These are phyloP conservation scores for Achlya hypogyna DNA, from an alignment of 352 stramenopile genomes.

Conservation along the genomic window DNA sequence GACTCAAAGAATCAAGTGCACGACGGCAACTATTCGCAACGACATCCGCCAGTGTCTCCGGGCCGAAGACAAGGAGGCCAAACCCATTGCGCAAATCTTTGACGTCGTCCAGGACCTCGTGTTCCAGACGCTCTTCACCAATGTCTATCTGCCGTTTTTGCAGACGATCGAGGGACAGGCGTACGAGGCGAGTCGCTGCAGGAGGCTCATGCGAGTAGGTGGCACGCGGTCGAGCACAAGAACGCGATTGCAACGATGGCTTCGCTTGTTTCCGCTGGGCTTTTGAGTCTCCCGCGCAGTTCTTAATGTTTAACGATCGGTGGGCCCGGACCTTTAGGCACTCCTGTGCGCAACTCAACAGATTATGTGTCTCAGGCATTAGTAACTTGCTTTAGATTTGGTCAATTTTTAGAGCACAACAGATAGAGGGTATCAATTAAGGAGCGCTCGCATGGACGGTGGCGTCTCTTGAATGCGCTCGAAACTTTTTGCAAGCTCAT, in stretches of 20 bases:
- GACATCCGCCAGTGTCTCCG: slow-evolving; percentile 1
- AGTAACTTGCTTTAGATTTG: too few species aligned
- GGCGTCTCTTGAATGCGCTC: too few species aligned
- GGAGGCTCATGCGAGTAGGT: not conserved
- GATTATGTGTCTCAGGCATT: too few species aligned
- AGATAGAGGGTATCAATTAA: too few species aligned
- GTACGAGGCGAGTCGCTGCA: not conserved
- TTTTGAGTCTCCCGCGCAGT: too few species aligned
- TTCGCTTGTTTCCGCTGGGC: too few species aligned
- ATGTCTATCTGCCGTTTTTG: slow-evolving; percentile 4
- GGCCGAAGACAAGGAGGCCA: not conserved
- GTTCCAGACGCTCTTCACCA: slow-evolving; percentile 1
- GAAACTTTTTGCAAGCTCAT: too few species aligned
- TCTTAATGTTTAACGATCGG: too few species aligned
- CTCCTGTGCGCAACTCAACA: too few species aligned
- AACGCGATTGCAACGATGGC: not conserved
- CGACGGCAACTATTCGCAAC: slow-evolving; percentile 5
- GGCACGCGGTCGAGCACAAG: not conserved
- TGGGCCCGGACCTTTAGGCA: too few species aligned
- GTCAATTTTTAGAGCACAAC: too few species aligned
- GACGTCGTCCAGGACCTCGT: not conserved
- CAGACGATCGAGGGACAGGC: not conserved
- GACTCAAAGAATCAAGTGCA: slow-evolving; percentile 1
- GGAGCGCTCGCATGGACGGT: too few species aligned
- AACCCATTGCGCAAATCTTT: not conserved